Evolutionary conservation across 139 green algal genomes (phyloP), one percentile per base, ranked within the genome.

Genomic region (Mesostigma viride): DNA sequence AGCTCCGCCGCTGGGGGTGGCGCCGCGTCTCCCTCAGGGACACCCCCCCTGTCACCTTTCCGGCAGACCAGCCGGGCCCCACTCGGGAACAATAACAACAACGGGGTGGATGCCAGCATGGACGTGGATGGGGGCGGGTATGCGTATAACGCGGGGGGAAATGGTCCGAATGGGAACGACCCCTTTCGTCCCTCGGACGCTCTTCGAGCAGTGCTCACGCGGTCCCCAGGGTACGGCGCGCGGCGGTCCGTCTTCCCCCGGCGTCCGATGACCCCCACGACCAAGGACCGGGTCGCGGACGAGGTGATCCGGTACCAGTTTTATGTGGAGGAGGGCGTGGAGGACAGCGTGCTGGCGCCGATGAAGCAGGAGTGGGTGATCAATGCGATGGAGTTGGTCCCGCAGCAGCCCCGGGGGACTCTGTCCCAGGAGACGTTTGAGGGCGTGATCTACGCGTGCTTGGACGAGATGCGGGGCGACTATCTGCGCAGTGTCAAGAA

Each of bases 271-370:
- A 62, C 53, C 5, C 17, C 53, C 11, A 6, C 8, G 8, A 62
- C n/a, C 17, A 62, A 14, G 8, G n/a, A 62, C 8, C 22, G 26
- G 6, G 53, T 83, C 1, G 59, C 69, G 1, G 78, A 86, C 45
- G 80, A 79, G 1, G 45, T 90, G 26, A 56, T 81, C 31, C 72
- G 83, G 35, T 91, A 88, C 75, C 47, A 85, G 35, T 88, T 78
- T 45, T 91, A 91, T 64, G 14, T 85, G 3, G 78, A 87, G 62
- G 35, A 80, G 3, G 86, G 86, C 65, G 71, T 89, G 17, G 62
- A 80, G 28, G 44, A 34, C 0, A 32, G 72, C 53, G 59, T 66
- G 3, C 62, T 89, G 4, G 82, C 78, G 14, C 65, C 76, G 8
- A 79, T 73, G 35, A 47, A 72, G 5, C 77, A 86, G 63, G 72